Base-by-base conservation (phyloP, 768 basidiomycete genomes). In the Mrakia gelida region DNA sequence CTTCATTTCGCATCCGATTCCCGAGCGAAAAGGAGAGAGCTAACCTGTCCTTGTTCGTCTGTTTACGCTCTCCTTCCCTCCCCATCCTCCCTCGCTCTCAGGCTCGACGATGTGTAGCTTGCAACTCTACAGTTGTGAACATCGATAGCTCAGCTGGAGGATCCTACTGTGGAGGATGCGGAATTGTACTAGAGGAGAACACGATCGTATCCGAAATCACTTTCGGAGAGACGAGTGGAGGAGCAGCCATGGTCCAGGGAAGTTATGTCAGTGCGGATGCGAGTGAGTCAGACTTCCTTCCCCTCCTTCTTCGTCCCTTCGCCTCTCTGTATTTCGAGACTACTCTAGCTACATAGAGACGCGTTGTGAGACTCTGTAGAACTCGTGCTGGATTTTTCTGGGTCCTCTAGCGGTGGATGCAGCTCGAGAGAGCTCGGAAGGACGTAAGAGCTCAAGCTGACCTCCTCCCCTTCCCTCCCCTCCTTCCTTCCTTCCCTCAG, bases 171-270 rank as follows among this genome's bases (percentile, higher is more conserved):
- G 88, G 91, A 0, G 86, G 88, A 80, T 98, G 95, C 81, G 94
- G 93, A 67, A 92, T 91, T 10, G 94, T 98, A 26, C 87, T 96
- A 15, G 94, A 96, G 85, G 93, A 97, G 84, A 95, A 94, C 82
- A 90, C 91, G 3, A 94, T 98, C 79, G 93, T 98, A 15, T 92
- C 91, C 80, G 97, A 99, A 83, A 89, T 99, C 75, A 90, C 91
- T 0, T 99, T 99, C 81, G 94, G 94, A n/a, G 97, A 99, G 87
- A 92, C 92, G 6, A 89, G 91, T 16, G 88, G 89, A 41, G 97
- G 97, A 34, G 93, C 95, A 7, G 95, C 96, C 1, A 93, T 98
- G 87, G 95, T 97, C 1, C 92, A 95, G 82, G 97, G 97, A 3
- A 91, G 92, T 3, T 97, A 92, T 81, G 94, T 99, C 18, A 92